Evolutionary conservation across 768 basidiomycete genomes (phyloP).

Genomic region (Phlegmacium glaucopus): DNA sequence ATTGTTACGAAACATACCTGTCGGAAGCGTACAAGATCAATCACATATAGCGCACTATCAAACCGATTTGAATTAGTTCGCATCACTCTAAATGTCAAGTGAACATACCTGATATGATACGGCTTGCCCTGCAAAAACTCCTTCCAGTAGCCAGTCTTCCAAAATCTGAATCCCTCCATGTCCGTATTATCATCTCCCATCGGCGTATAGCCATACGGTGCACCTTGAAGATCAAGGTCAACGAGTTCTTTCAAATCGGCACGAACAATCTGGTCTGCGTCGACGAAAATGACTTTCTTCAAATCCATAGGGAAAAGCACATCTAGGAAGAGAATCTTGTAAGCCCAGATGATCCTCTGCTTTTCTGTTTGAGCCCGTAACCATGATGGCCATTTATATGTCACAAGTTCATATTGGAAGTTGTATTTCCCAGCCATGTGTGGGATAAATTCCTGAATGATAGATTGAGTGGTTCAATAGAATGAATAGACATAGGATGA

Average conservation of each 20-base stretch:
- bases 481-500: neutral
- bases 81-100: neutral
- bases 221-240: constrained; percentile 88
- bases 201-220: constrained; percentile 93
- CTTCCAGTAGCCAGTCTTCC: constrained; percentile 97
- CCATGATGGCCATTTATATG: constrained; percentile 99
- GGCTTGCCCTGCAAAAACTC: constrained; percentile 80
- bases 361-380: constrained; percentile 96
- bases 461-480: too few relatives aligned
- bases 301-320: constrained; percentile 99
- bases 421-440: constrained; percentile 87
- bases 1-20: constrained; percentile 44
- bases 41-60: constrained; percentile 86
- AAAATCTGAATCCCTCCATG: constrained; percentile 98
- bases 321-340: constrained; percentile 99
- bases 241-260: constrained; percentile 94
- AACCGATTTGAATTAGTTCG: constrained; percentile 6
- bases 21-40: constrained; percentile 93
- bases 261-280: constrained; percentile 96
- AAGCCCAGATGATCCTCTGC: constrained; percentile 98
- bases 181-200: constrained; percentile 96
- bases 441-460: constrained; percentile 83
- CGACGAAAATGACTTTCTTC: constrained; percentile 98
- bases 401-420: constrained; percentile 96
- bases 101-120: constrained; percentile 88